Conservation (phyloP, 1,284 basidiomycete species). For the Trametes sp. region DNA sequence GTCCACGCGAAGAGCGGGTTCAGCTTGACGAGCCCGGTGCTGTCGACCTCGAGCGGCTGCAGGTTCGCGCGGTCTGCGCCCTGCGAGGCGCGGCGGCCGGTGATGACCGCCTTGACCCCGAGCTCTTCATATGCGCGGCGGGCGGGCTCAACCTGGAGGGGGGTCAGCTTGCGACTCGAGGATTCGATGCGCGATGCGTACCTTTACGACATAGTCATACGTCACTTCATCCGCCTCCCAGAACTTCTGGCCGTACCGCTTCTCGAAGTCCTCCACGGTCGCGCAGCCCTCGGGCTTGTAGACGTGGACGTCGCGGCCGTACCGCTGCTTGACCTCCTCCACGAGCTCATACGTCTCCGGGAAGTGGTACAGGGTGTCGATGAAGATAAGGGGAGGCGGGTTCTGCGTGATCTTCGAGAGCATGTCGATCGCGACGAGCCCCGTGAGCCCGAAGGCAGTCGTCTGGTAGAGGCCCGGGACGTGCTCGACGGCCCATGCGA, state of each 20-base stretch:
- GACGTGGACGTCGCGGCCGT: constrained; percentile 77
- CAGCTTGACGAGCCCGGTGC: constrained; percentile 92
- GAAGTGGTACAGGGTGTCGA: constrained; percentile 98
- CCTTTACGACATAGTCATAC: constrained; percentile 96
- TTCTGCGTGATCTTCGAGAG: constrained; percentile 76
- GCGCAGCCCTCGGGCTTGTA: constrained; percentile 83
- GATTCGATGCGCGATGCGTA: constrained; percentile 40
- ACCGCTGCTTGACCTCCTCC: constrained; percentile 79
- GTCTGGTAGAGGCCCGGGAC: constrained; percentile 88
- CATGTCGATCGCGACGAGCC: constrained; percentile 92
- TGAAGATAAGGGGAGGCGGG: constrained; percentile 84
- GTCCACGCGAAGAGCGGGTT: constrained; percentile 95
- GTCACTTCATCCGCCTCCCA: constrained; percentile 92
- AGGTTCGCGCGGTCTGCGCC: constrained; percentile 87
- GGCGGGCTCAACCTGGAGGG: constrained; percentile 86
- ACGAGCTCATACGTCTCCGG: constrained; percentile 91
- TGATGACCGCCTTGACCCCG: constrained; percentile 89
- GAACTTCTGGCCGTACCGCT: constrained; percentile 80
- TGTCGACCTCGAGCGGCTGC: constrained; percentile 90
- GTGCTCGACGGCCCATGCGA: constrained; percentile 83
- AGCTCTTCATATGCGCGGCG: constrained; percentile 87
- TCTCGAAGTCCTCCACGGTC: constrained; percentile 81
- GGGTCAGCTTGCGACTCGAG: neutral
- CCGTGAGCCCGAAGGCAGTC: constrained; percentile 93
- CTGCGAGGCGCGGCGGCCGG: constrained; percentile 92